Conservation (phyloP, 1,284 basidiomycete species). For the Entoloma clypeatum region DNA sequence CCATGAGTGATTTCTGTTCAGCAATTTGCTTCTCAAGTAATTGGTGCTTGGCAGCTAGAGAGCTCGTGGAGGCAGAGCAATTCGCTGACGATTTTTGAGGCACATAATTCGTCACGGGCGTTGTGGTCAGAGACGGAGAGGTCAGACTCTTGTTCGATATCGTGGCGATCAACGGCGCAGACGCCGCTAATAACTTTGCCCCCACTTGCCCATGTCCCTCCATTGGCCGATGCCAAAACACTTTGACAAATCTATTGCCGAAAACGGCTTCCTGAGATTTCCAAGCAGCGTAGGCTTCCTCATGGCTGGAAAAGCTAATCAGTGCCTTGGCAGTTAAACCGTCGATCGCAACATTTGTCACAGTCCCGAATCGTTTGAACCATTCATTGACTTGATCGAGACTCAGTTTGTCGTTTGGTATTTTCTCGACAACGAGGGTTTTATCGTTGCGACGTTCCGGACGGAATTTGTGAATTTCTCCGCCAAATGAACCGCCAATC, state of each 20-base stretch:
- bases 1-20: slow-evolving; percentile 88
- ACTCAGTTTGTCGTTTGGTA: slow-evolving; percentile 79
- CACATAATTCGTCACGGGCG: slow-evolving; percentile 27
- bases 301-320: slow-evolving; percentile 84
- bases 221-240: slow-evolving; percentile 91
- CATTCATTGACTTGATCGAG: slow-evolving; percentile 80
- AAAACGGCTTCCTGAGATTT: slow-evolving; percentile 92
- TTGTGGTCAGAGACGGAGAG: slow-evolving; percentile 17
- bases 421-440: slow-evolving; percentile 92
- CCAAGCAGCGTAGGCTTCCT: slow-evolving; percentile 87
- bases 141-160: slow-evolving; percentile 33
- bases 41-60: slow-evolving; percentile 70
- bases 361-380: slow-evolving; percentile 91
- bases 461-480: slow-evolving; percentile 62
- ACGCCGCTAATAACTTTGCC: slow-evolving; percentile 72
- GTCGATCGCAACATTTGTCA: slow-evolving; percentile 92
- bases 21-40: slow-evolving; percentile 81
- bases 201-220: slow-evolving; percentile 81
- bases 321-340: slow-evolving; percentile 70
- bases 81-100: slow-evolving; percentile 34
- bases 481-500: slow-evolving; percentile 52
- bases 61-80: slow-evolving; percentile 31
- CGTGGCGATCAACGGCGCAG: slow-evolving; percentile 67
- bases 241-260: slow-evolving; percentile 90
- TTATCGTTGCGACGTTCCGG: slow-evolving; percentile 70